Evolutionary conservation across 306 rosid species (phyloP).

Genomic region (Carpinus fangiana): DNA sequence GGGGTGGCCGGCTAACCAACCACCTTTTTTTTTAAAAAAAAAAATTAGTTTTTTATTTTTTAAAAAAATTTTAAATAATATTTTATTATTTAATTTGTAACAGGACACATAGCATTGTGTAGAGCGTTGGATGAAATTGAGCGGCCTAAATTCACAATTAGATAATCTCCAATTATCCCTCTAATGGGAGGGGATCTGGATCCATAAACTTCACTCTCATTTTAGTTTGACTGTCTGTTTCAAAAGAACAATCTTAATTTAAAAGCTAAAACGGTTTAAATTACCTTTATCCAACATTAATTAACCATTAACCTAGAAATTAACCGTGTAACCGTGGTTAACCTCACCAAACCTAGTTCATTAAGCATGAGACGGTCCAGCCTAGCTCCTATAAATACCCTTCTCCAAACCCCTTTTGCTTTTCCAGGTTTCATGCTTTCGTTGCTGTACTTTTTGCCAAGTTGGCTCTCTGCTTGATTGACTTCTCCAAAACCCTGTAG

Average conservation of each 20-base stretch:
- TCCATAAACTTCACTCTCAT: no score
- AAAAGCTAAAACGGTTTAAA: constrained; percentile 17
- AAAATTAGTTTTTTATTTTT: no score
- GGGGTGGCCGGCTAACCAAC: no score
- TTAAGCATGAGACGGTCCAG: neutral
- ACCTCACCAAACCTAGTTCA: neutral
- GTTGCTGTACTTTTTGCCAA: neutral
- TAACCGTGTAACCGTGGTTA: constrained; percentile 26
- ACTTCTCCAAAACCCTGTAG: neutral
- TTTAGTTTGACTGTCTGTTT: neutral
- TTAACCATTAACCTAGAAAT: neutral
- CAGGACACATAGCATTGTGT: no score
- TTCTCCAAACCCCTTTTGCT: neutral
- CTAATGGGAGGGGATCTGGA: no score
- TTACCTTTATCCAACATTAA: neutral
- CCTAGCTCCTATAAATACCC: neutral
- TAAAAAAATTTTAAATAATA: no score
- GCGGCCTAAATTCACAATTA: no score
- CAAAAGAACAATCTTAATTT: neutral
- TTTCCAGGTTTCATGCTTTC: neutral
- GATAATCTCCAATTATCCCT: no score
- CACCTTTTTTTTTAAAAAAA: no score
- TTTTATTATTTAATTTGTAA: no score
- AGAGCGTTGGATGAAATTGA: no score
- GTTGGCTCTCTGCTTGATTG: neutral